These are phyloP conservation scores for Colletotrichum neosansevieriae DNA, from an alignment of 2,329 filamentous ascomycete species.

Conservation along the genomic window DNA sequence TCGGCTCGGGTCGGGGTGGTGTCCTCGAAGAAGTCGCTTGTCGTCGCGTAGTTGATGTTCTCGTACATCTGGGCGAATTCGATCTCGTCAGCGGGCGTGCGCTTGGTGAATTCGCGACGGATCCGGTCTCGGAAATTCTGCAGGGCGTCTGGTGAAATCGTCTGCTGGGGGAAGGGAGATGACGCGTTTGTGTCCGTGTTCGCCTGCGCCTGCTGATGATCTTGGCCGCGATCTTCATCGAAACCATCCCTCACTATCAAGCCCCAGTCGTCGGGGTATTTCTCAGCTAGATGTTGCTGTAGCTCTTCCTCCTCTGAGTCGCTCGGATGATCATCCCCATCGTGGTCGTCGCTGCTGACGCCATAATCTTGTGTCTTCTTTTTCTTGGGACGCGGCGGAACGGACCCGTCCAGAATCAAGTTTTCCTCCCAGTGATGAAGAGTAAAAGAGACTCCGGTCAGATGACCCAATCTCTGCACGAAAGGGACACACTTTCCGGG, in stretches of 20 bases:
- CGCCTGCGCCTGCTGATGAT: too few relatives aligned
- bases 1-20: neutral
- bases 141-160: neutral
- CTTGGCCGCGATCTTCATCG: neutral
- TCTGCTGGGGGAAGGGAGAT: neutral
- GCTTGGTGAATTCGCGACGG: neutral
- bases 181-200: too few relatives aligned
- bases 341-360: neutral
- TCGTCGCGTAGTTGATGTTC: neutral
- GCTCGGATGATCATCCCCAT: neutral
- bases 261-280: neutral
- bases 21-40: neutral
- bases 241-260: fast-evolving
- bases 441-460: neutral
- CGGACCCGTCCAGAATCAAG: conserved; percentile 1
- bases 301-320: conserved; percentile 3
- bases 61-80: neutral
- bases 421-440: conserved; percentile 28
- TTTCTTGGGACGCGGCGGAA: neutral
- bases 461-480: fast-evolving
- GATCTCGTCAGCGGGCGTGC: neutral
- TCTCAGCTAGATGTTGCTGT: neutral
- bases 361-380: neutral
- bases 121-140: neutral
- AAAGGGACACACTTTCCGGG: conserved; percentile 15